A percentile compares a stretch with the other conserved stretches of the same genome.
Conservation (phyloP, 805 yeast genomes). For the Naumovozyma castellii region DNA sequence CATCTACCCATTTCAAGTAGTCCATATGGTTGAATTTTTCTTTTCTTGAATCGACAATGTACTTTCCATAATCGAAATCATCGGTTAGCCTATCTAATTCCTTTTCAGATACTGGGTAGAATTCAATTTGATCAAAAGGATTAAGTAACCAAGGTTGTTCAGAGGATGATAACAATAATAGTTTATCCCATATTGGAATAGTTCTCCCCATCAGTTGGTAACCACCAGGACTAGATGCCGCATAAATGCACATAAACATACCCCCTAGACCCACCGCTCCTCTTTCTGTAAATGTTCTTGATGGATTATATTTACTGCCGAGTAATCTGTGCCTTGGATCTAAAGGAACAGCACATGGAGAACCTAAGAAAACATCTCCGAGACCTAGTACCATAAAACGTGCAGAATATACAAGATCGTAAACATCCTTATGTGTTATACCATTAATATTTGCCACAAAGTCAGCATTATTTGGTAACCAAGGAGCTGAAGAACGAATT, state of each 20-base stretch:
- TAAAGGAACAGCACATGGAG: slow-evolving; percentile 96
- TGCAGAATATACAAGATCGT: slow-evolving; percentile 80
- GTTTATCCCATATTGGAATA: slow-evolving; percentile 95
- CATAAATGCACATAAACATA: slow-evolving; percentile 96
- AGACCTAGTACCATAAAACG: slow-evolving; percentile 86
- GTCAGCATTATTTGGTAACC: slow-evolving; percentile 97
- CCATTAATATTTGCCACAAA: slow-evolving; percentile 86
- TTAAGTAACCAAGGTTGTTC: slow-evolving; percentile 80
- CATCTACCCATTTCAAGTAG: slow-evolving; percentile 71
- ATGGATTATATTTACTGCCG: slow-evolving; percentile 93
- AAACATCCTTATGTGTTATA: slow-evolving; percentile 62
- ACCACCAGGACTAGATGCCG: slow-evolving; percentile 98
- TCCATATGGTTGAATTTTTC: slow-evolving; percentile 73
- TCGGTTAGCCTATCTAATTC: slow-evolving; percentile 66
- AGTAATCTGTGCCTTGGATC: slow-evolving; percentile 91
- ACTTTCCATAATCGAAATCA: slow-evolving; percentile 73
- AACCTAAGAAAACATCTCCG: slow-evolving; percentile 95
- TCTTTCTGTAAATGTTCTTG: slow-evolving; percentile 90
- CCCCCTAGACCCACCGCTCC: slow-evolving; percentile 99
- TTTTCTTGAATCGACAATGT: slow-evolving; percentile 63
- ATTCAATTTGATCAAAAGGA: slow-evolving; percentile 91
- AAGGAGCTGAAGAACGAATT: slow-evolving; percentile 85
- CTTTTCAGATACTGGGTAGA: slow-evolving; percentile 81
- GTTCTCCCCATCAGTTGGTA: slow-evolving; percentile 95
- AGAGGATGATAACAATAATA: slow-evolving; percentile 61